phyloP scores from a whole-genome alignment of 495 filamentous ascomycete species.

The Oidiodendron maius region DNA sequence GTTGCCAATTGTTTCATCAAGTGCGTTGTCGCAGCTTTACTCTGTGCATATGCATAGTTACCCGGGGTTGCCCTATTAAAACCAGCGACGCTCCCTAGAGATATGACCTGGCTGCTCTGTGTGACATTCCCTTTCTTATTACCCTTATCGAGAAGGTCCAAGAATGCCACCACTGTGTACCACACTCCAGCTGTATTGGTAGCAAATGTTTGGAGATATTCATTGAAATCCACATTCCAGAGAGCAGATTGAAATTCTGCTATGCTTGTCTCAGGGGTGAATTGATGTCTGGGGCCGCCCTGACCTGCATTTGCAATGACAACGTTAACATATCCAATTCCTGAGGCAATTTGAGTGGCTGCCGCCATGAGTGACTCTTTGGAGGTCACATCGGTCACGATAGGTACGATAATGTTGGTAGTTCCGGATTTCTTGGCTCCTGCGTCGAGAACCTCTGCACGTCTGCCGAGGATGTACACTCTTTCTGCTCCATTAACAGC shows the following conservation, averaged over 20 bases:
- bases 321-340: slow-evolving; percentile 53
- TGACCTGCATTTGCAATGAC: slow-evolving; percentile 22
- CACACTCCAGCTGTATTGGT: slow-evolving; percentile 57
- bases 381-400: slow-evolving; percentile 57
- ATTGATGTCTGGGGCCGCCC: background rate
- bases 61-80: slow-evolving; percentile 42
- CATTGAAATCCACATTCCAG: too few species aligned
- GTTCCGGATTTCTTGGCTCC: too few species aligned
- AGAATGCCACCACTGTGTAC: slow-evolving; percentile 58
- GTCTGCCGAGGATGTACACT: slow-evolving; percentile 56
- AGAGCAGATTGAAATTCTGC: too few species aligned
- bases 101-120: slow-evolving; percentile 56
- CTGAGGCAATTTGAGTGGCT: slow-evolving; percentile 40
- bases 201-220: background rate
- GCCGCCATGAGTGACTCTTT: slow-evolving; percentile 48
- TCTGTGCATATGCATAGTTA: slow-evolving; percentile 52
- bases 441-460: slow-evolving; percentile 45
- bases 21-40: slow-evolving; percentile 58
- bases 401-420: slow-evolving; percentile 58
- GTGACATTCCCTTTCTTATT: slow-evolving; percentile 47
- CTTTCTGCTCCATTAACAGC: slow-evolving; percentile 53
- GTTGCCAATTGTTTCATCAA: slow-evolving; percentile 55
- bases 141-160: slow-evolving; percentile 54
- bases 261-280: background rate
- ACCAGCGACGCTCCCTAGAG: slow-evolving; percentile 56